Percentiles rank a stretch among this genome's conserved stretches.
These are phyloP conservation scores for Xylaria telfairii DNA, from an alignment of 495 filamentous ascomycete species.

Conservation along the genomic window DNA sequence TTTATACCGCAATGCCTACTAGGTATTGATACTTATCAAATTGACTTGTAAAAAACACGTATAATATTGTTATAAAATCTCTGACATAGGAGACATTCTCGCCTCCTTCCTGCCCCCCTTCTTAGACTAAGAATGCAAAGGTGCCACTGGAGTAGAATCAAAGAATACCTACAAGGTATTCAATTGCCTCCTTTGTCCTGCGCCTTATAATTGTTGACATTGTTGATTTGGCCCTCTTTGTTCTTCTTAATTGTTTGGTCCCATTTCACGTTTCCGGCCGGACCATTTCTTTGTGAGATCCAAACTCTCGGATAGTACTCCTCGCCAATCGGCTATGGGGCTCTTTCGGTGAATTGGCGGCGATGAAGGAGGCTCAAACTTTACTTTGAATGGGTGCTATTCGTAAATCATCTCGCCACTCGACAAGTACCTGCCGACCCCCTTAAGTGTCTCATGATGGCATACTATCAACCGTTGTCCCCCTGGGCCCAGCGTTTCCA, in stretches of 20 bases:
- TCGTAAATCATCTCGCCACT: not conserved
- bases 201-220: not conserved
- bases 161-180: not conserved
- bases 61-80: not conserved
- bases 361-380: not conserved
- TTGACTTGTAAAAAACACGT: not conserved
- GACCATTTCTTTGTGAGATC: not conserved
- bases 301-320: not conserved
- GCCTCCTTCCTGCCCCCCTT: not conserved
- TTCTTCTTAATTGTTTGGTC: not conserved
- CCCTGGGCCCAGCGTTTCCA: constrained; percentile 19
- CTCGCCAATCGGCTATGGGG: not conserved
- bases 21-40: too few relatives aligned
- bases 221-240: not conserved
- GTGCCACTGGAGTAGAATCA: not conserved
- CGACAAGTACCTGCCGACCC: not conserved
- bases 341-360: not conserved
- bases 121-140: not conserved
- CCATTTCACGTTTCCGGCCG: not conserved
- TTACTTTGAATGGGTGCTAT: not conserved
- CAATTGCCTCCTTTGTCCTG: not conserved
- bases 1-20: not conserved
- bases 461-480: not conserved
- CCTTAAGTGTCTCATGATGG: not conserved
- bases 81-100: not conserved